These are phyloP conservation scores for Ulota crispa DNA, from an alignment of 225 moss, liverwort and hornwort genomes.

Conservation along the genomic window DNA sequence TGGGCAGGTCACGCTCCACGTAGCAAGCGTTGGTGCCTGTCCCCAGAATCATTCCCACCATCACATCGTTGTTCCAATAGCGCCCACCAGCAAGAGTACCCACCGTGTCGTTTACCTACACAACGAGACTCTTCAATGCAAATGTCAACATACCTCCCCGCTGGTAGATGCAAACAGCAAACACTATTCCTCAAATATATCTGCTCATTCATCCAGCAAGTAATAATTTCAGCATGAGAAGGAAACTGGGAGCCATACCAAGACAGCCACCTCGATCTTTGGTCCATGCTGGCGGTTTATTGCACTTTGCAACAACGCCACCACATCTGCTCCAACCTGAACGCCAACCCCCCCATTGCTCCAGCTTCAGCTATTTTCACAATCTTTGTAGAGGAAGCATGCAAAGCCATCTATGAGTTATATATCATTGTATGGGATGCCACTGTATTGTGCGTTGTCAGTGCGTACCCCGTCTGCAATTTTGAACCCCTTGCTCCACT, in stretches of 20 bases:
- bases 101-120: constrained; percentile 75
- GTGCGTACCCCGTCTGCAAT: constrained; percentile 73
- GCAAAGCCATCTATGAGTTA: constrained; percentile 7
- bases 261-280: constrained; percentile 42
- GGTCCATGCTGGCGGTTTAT: constrained; percentile 48
- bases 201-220: constrained; percentile 10
- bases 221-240: not conserved
- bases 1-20: constrained; percentile 54
- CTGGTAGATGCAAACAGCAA: constrained; percentile 3
- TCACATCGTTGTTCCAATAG: constrained; percentile 69
- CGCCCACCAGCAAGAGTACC: constrained; percentile 77
- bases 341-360: constrained; percentile 20
- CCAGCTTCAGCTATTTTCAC: constrained; percentile 22
- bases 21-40: constrained; percentile 80
- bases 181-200: not conserved
- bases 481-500: constrained; percentile 94
- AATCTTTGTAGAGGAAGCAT: not conserved
- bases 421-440: not conserved
- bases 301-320: constrained; percentile 39
- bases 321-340: constrained; percentile 54
- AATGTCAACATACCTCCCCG: constrained; percentile 27
- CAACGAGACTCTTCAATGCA: constrained; percentile 35
- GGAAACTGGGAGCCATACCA: constrained; percentile 39
- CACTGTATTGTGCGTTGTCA: not conserved
- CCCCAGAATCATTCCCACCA: constrained; percentile 74